Conservation (phyloP, 2,329 filamentous ascomycete species). For the Dichotomopilus funicola region DNA sequence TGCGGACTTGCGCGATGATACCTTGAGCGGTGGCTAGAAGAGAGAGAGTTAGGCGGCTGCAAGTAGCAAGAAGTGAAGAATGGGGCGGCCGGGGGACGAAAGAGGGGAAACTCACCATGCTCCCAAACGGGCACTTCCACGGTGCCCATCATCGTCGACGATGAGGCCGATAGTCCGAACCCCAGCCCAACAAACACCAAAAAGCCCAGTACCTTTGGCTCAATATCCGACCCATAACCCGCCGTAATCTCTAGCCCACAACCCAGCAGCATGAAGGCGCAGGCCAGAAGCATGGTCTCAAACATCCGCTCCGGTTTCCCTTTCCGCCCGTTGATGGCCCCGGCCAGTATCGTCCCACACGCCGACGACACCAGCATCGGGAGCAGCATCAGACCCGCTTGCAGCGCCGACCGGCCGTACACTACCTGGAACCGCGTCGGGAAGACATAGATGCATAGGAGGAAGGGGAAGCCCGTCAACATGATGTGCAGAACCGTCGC, state of each 20-base stretch:
- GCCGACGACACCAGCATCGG: constrained; percentile 47
- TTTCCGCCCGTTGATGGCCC: constrained; percentile 35
- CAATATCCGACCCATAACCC: constrained; percentile 29
- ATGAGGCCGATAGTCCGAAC: constrained; percentile 43
- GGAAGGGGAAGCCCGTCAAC: constrained; percentile 45
- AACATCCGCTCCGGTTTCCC: constrained; percentile 36
- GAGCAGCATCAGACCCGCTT: constrained; percentile 45
- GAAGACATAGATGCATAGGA: constrained; percentile 43
- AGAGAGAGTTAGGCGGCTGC: constrained; percentile 11
- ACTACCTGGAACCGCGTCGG: constrained; percentile 46
- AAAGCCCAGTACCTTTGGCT: constrained; percentile 43
- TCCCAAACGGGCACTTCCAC: constrained; percentile 39
- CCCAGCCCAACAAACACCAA: constrained; percentile 47
- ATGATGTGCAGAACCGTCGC: constrained; percentile 39
- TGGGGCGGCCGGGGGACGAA: background rate
- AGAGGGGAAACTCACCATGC: constrained; percentile 34
- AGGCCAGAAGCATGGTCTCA: constrained; percentile 39
- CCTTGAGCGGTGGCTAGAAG: constrained; percentile 44
- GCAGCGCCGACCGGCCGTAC: constrained; percentile 38
- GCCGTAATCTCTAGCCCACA: constrained; percentile 41
- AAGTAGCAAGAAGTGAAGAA: background rate
- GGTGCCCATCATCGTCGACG: constrained; percentile 40
- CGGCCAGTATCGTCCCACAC: constrained; percentile 37
- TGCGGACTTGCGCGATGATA: constrained; percentile 44
- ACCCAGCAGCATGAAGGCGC: constrained; percentile 39